Evolutionary conservation across 345 rosid species (phyloP), one percentile per base, ranked within the genome.

Genomic region (Populus deltoides): DNA sequence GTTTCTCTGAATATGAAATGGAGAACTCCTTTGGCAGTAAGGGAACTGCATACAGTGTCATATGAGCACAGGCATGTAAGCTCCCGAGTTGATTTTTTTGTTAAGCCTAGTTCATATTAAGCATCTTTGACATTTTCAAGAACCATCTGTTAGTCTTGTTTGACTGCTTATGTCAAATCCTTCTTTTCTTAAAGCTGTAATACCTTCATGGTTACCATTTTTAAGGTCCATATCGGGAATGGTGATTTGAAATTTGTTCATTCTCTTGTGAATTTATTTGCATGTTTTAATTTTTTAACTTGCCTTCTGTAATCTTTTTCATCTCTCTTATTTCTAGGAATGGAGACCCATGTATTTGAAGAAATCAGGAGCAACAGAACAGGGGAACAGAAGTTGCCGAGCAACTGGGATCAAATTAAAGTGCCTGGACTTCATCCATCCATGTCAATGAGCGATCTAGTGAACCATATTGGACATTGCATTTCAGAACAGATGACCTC

Each of bases 381-480:
- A 39, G 62, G 10, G 86, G 71, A 80, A 80, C 70, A 86, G 87
- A 72, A 81, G 79, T 73, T 78, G 31, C 49, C 81, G 45, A 78
- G 80, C 69, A 83, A 87, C 74, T 89, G 95, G 89, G 92, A 90
- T 76, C 93, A 92, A 81, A 88, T 93, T 29, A 92, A 87, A 82
- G 91, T 92, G 61, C 91, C 97, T 3, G 97, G 98, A 55, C 85
- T 95, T 77, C 94, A 86, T 43, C 90, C 90, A 13, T 92, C 99
- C 0, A 90, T 95, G 88, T 95, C 99, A n/a, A 84, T 93, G 89
- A 92, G 88, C n/a, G 96, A 92, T 79, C 86, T 93, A 2, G 85
- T 95, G 88, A 92, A 86, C 83, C 93, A 92, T 80, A 83, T 90
- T 33, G 93, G 82, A 77, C 74, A 86, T 38, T 74, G 93, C 80